Base-by-base conservation (phyloP, 177 flowering plant genomes). In the Vitis hybrid region DNA sequence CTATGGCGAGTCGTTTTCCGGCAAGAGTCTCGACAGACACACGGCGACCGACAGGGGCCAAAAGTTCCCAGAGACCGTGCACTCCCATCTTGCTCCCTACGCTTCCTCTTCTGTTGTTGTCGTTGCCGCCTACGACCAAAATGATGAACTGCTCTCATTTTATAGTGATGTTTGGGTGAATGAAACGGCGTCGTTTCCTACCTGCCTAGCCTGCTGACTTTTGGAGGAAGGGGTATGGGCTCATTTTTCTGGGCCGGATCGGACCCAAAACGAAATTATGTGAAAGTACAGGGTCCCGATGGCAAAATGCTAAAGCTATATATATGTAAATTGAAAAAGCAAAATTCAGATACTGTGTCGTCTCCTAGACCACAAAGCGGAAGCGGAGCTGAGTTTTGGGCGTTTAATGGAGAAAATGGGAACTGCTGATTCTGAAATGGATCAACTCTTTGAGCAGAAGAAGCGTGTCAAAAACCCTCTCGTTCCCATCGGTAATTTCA, bases 1-100 rank as follows among this genome's bases (percentile, higher is more conserved):
- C 98, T 71, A 94, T 92, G 17, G 98, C 98, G 59, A 94, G 91
- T 72, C 72, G 85, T 60, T 86, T 91, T 2, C 98, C 98, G 75
- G 97, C 80, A 18, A 94, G 91, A 72, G 94, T 94, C 76, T 94
- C 97, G 74, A 94, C 97, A 63, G 97, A 92, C 51, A 94, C 97
- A 23, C 98, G 98, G 67, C 97, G 95, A 63, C 98, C 98, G 74
- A 91, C 98, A 60, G 98, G 99, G 26, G 99, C 85, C 10, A 93
- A 85, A 26, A 95, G 94, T 14, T 93, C 98, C 99, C 99, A 95
- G 2, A 95, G 88, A 50, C 88, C 91, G 64, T 95, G 98, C 13
- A 95, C 99, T 49, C 98, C 97, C 98, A 94, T 94, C 67, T 75
- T 32, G 6, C n/a, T 55, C 45, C n/a, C 14, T 66, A 4, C 13